Evolutionary conservation across 2,329 filamentous ascomycete species (phyloP), one percentile per base, ranked within the genome.

Genomic region (Stagonosporopsis rhizophila): DNA sequence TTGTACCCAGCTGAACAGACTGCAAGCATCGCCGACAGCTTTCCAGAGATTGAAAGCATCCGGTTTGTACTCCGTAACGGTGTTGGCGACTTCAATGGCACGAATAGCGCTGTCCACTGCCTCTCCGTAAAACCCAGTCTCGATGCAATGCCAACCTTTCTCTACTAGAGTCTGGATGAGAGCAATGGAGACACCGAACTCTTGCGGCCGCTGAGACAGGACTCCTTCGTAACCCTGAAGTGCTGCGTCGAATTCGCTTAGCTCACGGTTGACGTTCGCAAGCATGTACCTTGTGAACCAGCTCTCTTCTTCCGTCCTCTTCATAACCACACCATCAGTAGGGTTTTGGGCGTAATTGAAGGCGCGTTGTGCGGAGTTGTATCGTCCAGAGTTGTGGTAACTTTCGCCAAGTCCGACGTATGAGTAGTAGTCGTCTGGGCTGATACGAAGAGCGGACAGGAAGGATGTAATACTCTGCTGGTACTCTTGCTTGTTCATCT

Each of bases 261-360:
- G 82, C 71, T 98, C 94, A 50, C 93, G 87, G 74, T 92, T 92
- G 51, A 99, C 91, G 68, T 99, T 98, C 37, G 92, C 93, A 58
- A 98, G 85, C 89, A 99, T 96, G 75, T 97, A 97, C 71, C 91
- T 91, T 7, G 93, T 93, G 73, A 97, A 99, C 95, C 95, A 99
- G 9, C 86, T 89, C 64, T 96, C 90, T 0, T 85, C 87, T n/a
- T 68, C 67, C 19, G 80, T 72, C 30, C 85, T 81, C 41, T 84
- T 75, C 69, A 82, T 70, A n/a, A 81, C 75, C 0, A 84, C 75
- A 1, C 82, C 81, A 25, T 85, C 81, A 60, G 94, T 90, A 4
- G 96, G 82, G 50, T 84, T 85, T 70, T 94, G 88, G 0, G 94
- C 95, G 69, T 96, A 90, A 30, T 90, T 81, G 64, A 98, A 95